Percentiles rank a stretch among this genome's conserved stretches.
These are phyloP conservation scores for Escallonia rubra DNA, from an alignment of 129 eudicot species.

Conservation along the genomic window DNA sequence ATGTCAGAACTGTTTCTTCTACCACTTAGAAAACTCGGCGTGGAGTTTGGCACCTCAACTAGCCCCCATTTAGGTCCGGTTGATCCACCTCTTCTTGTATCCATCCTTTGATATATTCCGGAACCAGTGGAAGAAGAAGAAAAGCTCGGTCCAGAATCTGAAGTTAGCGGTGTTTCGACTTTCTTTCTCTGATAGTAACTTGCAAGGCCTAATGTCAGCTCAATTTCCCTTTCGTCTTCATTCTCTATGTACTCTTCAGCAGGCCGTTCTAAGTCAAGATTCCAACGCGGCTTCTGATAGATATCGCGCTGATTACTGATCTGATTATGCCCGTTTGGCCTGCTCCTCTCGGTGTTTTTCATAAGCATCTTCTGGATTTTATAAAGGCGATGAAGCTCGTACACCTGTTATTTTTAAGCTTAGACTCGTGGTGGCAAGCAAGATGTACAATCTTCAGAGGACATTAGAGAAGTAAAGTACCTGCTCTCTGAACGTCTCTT, in stretches of 20 bases:
- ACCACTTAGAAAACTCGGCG: conserved; percentile 28
- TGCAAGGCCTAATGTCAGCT: conserved; percentile 87
- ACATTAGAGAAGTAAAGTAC: conserved; percentile 19
- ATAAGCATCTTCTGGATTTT: conserved; percentile 71
- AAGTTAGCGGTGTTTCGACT: conserved; percentile 32
- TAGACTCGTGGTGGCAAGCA: background rate
- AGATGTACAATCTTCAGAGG: background rate
- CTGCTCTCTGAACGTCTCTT: conserved; percentile 88
- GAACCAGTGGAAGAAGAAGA: conserved; percentile 79
- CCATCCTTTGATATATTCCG: conserved; percentile 35
- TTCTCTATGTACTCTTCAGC: conserved; percentile 34
- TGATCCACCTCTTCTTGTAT: conserved; percentile 6
- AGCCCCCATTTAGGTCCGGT: conserved; percentile 19
- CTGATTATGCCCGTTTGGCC: conserved; percentile 8
- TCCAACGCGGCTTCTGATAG: conserved; percentile 13
- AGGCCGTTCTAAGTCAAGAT: conserved; percentile 39
- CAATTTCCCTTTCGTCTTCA: conserved; percentile 64
- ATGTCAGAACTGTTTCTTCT: conserved; percentile 23
- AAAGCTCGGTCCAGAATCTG: conserved; percentile 53
- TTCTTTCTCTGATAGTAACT: conserved; percentile 40
- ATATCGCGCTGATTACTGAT: conserved; percentile 5
- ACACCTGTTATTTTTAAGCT: conserved; percentile 39
- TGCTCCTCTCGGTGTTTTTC: conserved; percentile 40
- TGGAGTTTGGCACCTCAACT: conserved; percentile 18
- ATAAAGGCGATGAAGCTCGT: conserved; percentile 88